Base-by-base conservation (phyloP, 163 green algal genomes). In the Chloromonas sp. region DNA sequence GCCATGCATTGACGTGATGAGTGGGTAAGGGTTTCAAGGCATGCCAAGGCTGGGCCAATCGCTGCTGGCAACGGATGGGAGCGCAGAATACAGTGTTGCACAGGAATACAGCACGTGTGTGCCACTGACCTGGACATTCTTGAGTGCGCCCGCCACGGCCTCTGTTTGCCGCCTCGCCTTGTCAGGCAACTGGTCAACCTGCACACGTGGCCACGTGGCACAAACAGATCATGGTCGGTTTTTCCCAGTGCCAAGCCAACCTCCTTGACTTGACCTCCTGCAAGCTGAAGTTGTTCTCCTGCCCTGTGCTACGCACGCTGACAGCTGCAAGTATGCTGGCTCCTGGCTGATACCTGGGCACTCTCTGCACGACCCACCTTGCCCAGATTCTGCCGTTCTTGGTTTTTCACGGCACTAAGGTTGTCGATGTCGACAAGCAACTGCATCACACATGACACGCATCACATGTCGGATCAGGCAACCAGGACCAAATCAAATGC, bases 111-210 rank as follows among this genome's bases (percentile, higher is more conserved):
- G 66, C 66, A 74, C 66, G 66, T 74, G 36, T 36, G 36, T 36
- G 36, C 36, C 36, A 1, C 78, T 2, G 57, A 88, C 88, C 88
- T 91, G 88, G 76, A 85, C 82, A 70, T 88, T 88, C 61, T 90
- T 87, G 0, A 71, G 77, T 14, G 70, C 86, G 14, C 70, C 78
- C 0, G 70, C 57, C n/a, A 87, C 70, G 57, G 70, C 77, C 57
- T 94, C 91, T 1, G 87, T 85, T 61, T 90, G 86, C 59, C 89
- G 77, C 13, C 84, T 83, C 2, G 88, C 88, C 86, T 91, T 92
- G 0, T 92, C 91, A 5, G 91, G 91, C 62, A 87, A 86, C 81
- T 81, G 86, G 60, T 88, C 84, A n/a, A 86, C 87, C 60, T 81
- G 76, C 76, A 79, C 13, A 36, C 36, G 36, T 36, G 36, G 36